Percentiles rank a stretch among this genome's conserved stretches.
Conservation (phyloP, 306 rosid genomes). For the Medicago arabica region DNA sequence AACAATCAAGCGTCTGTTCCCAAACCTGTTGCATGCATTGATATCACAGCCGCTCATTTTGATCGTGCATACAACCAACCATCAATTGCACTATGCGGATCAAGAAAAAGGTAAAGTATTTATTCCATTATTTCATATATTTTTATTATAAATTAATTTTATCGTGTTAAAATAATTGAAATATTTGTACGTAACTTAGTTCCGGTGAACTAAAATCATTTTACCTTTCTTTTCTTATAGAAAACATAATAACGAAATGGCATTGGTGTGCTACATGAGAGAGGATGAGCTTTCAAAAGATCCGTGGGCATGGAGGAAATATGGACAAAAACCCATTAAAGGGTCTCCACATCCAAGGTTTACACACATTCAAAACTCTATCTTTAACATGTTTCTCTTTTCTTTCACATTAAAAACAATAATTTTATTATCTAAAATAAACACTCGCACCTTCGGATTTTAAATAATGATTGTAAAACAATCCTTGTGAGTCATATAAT, state of each 20-base stretch:
- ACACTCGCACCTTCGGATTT: not conserved
- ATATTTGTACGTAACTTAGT: not conserved
- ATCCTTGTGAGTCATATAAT: no score
- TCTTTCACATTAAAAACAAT: not conserved
- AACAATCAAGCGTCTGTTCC: not conserved
- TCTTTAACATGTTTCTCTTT: not conserved
- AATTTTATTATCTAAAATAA: not conserved
- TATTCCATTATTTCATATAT: not conserved
- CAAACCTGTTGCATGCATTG: not conserved
- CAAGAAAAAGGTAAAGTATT: slow-evolving; percentile 58
- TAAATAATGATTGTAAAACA: not conserved
- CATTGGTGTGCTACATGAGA: slow-evolving; percentile 55
- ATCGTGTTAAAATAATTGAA: not conserved
- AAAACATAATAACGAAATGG: slow-evolving; percentile 56
- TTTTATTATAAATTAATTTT: not conserved
- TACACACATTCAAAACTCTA: not conserved
- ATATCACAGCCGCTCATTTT: not conserved
- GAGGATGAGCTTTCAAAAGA: slow-evolving; percentile 67
- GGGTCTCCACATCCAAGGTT: slow-evolving; percentile 84
- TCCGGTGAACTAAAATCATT: not conserved
- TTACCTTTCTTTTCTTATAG: slow-evolving; percentile 41
- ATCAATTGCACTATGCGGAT: not conserved
- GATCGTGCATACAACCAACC: not conserved
- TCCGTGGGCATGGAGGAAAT: slow-evolving; percentile 87
- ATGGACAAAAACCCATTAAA: slow-evolving; percentile 81